Conservation (phyloP, 1,284 basidiomycete species). For the Golubevia sp. region DNA sequence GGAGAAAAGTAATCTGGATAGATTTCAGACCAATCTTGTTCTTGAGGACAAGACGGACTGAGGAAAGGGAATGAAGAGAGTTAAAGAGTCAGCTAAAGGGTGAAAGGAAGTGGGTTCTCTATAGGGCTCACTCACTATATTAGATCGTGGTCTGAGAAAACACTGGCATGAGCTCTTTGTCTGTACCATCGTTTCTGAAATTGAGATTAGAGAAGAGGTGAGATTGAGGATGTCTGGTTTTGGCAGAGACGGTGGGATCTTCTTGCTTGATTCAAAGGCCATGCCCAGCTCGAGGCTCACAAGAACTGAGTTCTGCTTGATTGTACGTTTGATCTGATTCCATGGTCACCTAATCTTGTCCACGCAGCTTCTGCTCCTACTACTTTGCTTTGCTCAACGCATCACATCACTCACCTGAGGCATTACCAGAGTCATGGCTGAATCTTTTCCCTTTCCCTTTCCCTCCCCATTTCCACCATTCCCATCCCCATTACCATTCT, state of each 20-base stretch:
- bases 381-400: too few relatives aligned
- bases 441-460: background rate
- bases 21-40: slow-evolving; percentile 56
- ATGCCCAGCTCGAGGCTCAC: too few relatives aligned
- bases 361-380: too few relatives aligned
- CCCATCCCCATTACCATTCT: background rate
- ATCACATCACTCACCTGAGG: slow-evolving; percentile 3
- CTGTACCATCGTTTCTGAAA: slow-evolving; percentile 56
- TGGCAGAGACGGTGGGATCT: too few relatives aligned
- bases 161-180: slow-evolving; percentile 56
- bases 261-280: too few relatives aligned
- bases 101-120: background rate
- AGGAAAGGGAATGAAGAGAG: background rate
- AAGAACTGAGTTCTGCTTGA: too few relatives aligned
- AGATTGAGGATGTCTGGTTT: too few relatives aligned
- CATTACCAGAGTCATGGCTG: background rate
- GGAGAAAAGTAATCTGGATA: slow-evolving; percentile 33
- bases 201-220: background rate
- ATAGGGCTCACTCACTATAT: slow-evolving; percentile 23
- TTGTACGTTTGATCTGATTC: too few relatives aligned
- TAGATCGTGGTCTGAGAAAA: slow-evolving; percentile 53
- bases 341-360: too few relatives aligned
- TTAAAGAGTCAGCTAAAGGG: background rate
- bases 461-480: background rate
- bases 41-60: slow-evolving; percentile 28